Evolutionary conservation across 371 early-diverging fungal genomes (phyloP).

Genomic region (Lichtheimia corymbifera): DNA sequence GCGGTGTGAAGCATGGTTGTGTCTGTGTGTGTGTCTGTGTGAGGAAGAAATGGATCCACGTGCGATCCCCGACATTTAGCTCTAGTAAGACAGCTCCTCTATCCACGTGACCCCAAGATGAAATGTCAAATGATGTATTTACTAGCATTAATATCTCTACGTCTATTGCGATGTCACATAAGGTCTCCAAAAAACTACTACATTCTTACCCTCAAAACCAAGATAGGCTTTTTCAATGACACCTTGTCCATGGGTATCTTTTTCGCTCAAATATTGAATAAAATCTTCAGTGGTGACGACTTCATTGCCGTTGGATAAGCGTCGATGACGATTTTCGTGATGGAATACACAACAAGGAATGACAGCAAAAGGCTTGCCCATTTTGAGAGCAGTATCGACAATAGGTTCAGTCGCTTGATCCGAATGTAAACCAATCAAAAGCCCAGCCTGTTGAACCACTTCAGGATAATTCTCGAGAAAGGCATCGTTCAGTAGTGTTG

Average conservation of each 20-base stretch:
- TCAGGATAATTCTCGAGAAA: conserved; percentile 38
- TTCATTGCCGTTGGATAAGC: conserved; percentile 31
- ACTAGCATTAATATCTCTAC: no score
- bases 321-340: conserved; percentile 47
- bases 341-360: conserved; percentile 67
- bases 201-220: conserved; percentile 62
- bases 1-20: no score
- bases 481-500: conserved; percentile 39
- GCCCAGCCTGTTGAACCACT: conserved; percentile 25
- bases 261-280: conserved; percentile 54
- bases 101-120: no score
- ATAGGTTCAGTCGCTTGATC: conserved; percentile 66
- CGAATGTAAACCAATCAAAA: conserved; percentile 59
- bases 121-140: no score
- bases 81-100: no score
- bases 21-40: no score
- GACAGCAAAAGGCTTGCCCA: conserved; percentile 56
- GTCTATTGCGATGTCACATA: no score
- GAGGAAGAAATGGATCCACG: no score
- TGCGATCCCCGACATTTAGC: no score
- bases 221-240: conserved; percentile 50
- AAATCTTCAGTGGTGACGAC: conserved; percentile 56
- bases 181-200: conserved; percentile 42
- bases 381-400: conserved; percentile 49
- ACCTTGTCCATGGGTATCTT: conserved; percentile 21